A percentile compares a stretch with the other conserved stretches of the same genome.
These are phyloP conservation scores for Mycena rebaudengoi DNA, from an alignment of 768 basidiomycete species.

Conservation along the genomic window DNA sequence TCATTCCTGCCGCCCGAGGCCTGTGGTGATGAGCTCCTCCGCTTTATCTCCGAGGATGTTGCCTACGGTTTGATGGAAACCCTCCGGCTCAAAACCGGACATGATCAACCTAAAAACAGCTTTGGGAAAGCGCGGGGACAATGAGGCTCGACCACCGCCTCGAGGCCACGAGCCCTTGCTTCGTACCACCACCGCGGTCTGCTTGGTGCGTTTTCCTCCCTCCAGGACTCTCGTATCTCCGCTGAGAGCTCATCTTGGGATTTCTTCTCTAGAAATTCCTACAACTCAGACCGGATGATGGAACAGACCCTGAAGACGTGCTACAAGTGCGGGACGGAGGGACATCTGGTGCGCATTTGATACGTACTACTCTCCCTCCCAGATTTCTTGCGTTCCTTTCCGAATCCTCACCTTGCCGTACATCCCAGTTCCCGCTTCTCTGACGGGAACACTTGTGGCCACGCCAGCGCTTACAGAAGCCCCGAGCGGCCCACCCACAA, in stretches of 20 bases:
- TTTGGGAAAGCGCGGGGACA: background rate
- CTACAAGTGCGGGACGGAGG: constrained; percentile 3
- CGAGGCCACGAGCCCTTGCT: background rate
- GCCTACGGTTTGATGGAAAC: too few species aligned
- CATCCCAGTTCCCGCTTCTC: background rate
- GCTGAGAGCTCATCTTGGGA: background rate
- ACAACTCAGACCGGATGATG: constrained; percentile 7
- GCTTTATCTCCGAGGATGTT: too few species aligned
- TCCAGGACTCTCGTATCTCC: background rate
- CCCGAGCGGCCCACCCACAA: background rate
- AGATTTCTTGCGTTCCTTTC: background rate
- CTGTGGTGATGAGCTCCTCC: too few species aligned
- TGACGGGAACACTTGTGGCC: background rate
- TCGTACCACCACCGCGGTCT: constrained; percentile 2
- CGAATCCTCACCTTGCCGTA: background rate
- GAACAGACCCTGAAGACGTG: constrained; percentile 2
- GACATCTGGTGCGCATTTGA: constrained; percentile 6
- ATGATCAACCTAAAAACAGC: background rate
- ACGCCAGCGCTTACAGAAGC: background rate
- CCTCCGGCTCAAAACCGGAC: too few species aligned
- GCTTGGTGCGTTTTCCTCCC: constrained; percentile 1
- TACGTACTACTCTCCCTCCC: constrained; percentile 2
- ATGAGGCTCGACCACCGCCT: background rate
- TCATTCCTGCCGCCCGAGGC: too few species aligned
- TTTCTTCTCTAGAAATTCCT: background rate